phyloP scores from a whole-genome alignment of 257 asterid genomes.

The Capsicum pubescens region DNA sequence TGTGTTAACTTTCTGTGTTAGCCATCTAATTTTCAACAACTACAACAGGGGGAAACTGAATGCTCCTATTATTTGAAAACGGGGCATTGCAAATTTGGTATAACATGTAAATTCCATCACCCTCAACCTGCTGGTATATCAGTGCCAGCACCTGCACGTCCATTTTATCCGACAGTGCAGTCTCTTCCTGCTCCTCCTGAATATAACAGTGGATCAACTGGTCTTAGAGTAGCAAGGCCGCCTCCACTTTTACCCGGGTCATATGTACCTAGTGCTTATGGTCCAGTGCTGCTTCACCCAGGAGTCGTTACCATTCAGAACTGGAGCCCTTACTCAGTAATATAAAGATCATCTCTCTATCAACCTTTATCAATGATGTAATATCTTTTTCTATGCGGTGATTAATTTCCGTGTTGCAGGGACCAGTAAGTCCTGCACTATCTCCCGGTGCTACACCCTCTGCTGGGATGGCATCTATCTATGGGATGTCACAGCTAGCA shows the following conservation, averaged over 20 bases:
- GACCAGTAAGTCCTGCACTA: slow-evolving; percentile 62
- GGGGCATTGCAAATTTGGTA: slow-evolving; percentile 96
- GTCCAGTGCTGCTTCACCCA: slow-evolving; percentile 72
- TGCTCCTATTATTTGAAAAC: slow-evolving; percentile 96
- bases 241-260: slow-evolving; percentile 75
- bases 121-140: slow-evolving; percentile 73
- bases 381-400: slow-evolving; percentile 28
- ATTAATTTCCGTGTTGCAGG: slow-evolving; percentile 55
- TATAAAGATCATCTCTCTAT: slow-evolving; percentile 23
- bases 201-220: slow-evolving; percentile 51
- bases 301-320: slow-evolving; percentile 76
- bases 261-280: slow-evolving; percentile 72
- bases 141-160: slow-evolving; percentile 77
- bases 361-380: slow-evolving; percentile 16
- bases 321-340: slow-evolving; percentile 81
- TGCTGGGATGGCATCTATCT: slow-evolving; percentile 53
- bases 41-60: slow-evolving; percentile 75
- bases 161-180: slow-evolving; percentile 88
- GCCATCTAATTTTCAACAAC: slow-evolving; percentile 29
- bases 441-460: slow-evolving; percentile 71
- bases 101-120: slow-evolving; percentile 89
- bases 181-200: slow-evolving; percentile 67
- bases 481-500: slow-evolving; percentile 65
- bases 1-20: background rate
- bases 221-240: slow-evolving; percentile 72